A percentile compares a stretch with the other conserved stretches of the same genome.
These are phyloP conservation scores for Basipetospora chlamydospora DNA, from an alignment of 2,329 filamentous ascomycete genomes.

Conservation along the genomic window DNA sequence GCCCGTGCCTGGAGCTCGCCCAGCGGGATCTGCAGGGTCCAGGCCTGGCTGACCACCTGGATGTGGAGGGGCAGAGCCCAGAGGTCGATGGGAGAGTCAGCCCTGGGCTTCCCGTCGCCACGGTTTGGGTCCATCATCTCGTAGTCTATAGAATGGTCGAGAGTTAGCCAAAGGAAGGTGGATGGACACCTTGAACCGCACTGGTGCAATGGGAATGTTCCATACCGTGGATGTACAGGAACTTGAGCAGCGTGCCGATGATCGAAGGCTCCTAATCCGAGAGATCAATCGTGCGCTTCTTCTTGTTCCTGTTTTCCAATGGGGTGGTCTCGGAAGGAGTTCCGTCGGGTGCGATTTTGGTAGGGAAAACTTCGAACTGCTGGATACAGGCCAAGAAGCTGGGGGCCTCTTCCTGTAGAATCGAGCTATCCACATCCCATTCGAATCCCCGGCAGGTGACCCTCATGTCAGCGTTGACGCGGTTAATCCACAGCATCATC, in stretches of 20 bases:
- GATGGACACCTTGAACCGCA: no score
- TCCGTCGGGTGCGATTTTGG: no score
- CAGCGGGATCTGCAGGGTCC: background rate
- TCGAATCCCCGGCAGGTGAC: background rate
- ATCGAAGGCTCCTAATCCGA: background rate
- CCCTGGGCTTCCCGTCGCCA: background rate
- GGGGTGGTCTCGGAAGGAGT: no score
- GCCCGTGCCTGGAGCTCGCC: background rate
- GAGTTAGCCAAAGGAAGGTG: no score
- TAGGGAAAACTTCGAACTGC: no score
- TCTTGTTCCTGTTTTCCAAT: no score
- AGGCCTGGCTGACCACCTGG: conserved; percentile 1
- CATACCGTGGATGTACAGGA: background rate
- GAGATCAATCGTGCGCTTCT: background rate
- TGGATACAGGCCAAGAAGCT: no score
- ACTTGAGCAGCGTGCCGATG: background rate
- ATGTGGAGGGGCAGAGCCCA: background rate
- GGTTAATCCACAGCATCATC: background rate
- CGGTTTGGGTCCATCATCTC: no score
- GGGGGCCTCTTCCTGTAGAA: background rate
- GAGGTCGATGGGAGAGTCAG: background rate
- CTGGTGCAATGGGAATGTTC: no score
- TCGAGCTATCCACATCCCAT: background rate
- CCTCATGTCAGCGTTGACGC: background rate
- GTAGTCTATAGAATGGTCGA: no score